phyloP scores from a whole-genome alignment of 768 basidiomycete species.

The Boletus coccyginus region DNA sequence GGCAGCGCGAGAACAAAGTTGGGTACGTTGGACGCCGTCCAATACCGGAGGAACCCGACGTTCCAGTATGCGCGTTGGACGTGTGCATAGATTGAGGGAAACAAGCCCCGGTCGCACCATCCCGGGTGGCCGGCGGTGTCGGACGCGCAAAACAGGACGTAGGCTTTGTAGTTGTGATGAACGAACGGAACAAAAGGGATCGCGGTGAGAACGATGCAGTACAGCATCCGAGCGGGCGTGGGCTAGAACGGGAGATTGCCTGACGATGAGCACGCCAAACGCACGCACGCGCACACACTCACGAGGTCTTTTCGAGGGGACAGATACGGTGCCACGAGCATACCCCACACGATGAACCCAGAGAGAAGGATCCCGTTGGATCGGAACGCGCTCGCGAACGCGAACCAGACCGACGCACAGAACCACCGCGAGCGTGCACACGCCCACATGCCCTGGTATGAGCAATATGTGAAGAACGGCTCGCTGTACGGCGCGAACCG shows the following conservation, averaged over 20 bases:
- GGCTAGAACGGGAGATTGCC: constrained; percentile 29
- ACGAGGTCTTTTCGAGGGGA: constrained; percentile 30
- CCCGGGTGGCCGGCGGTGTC: constrained; percentile 17
- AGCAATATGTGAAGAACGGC: constrained; percentile 80
- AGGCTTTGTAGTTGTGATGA: constrained; percentile 67
- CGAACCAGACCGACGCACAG: constrained; percentile 57
- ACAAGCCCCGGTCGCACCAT: constrained; percentile 59
- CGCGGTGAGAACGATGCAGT: constrained; percentile 41
- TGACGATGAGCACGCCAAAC: background rate
- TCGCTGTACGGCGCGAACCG: constrained; percentile 77
- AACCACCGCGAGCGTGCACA: constrained; percentile 44
- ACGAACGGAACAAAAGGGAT: constrained; percentile 65
- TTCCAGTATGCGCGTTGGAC: constrained; percentile 89
- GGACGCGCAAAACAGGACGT: constrained; percentile 58
- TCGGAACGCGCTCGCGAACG: constrained; percentile 62
- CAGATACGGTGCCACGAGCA: constrained; percentile 55
- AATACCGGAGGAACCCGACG: constrained; percentile 82
- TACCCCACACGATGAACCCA: constrained; percentile 79
- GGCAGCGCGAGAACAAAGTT: constrained; percentile 84
- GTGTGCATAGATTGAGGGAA: constrained; percentile 77
- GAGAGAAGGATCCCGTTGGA: constrained; percentile 75
- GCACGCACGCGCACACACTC: constrained; percentile 8
- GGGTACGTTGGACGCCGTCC: constrained; percentile 78
- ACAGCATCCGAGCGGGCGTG: constrained; percentile 29
- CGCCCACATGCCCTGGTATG: constrained; percentile 51